A percentile compares a stretch with the other conserved stretches of the same genome.
Conservation (phyloP, 1,284 basidiomycete species). For the Ganoderma sinense region DNA sequence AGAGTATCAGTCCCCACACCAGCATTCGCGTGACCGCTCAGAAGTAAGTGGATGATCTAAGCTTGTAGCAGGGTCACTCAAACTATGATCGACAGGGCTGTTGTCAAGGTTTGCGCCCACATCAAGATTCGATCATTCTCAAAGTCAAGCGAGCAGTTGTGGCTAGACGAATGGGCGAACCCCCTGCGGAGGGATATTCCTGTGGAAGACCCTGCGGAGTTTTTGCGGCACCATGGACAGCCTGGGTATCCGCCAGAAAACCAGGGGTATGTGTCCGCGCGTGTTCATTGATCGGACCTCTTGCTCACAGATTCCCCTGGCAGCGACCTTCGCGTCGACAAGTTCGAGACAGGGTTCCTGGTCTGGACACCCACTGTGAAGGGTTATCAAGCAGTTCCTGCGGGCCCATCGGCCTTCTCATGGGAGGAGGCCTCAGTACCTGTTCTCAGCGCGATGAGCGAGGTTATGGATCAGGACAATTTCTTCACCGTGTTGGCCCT, state of each 20-base stretch:
- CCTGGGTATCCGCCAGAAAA: constrained; percentile 40
- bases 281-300: background rate
- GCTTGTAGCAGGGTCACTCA: constrained; percentile 4
- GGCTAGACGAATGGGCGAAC: constrained; percentile 83
- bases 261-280: constrained; percentile 18
- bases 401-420: constrained; percentile 55
- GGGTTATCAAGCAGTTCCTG: constrained; percentile 64
- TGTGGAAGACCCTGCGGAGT: constrained; percentile 56
- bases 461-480: constrained; percentile 54
- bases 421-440: constrained; percentile 75
- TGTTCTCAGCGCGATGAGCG: constrained; percentile 66
- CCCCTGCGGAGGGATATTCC: constrained; percentile 69
- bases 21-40: constrained; percentile 80
- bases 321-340: constrained; percentile 75
- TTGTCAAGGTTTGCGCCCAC: constrained; percentile 79
- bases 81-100: constrained; percentile 55
- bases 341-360: constrained; percentile 86
- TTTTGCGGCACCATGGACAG: constrained; percentile 54
- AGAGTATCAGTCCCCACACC: constrained; percentile 82
- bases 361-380: constrained; percentile 81
- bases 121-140: constrained; percentile 90
- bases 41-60: constrained; percentile 39
- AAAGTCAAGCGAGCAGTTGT: constrained; percentile 71
- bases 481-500: constrained; percentile 70
- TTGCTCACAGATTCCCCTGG: background rate